Base-by-base conservation (phyloP, 2,329 filamentous ascomycete species). In the Diaporthe batatas region DNA sequence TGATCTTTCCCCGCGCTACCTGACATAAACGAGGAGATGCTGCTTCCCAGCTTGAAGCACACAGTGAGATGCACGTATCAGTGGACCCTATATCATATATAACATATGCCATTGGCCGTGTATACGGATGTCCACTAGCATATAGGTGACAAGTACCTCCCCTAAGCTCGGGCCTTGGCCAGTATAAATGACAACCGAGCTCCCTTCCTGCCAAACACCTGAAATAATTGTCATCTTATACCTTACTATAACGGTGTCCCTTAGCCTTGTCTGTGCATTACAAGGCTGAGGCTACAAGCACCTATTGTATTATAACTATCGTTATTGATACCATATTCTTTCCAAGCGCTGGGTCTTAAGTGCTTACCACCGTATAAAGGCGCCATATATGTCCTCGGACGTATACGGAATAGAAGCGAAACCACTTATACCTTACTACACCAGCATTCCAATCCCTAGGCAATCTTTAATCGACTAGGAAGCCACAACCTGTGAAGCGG, bases 401-500 rank as follows among this genome's bases (percentile, higher is more conserved):
- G n/a, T n/a, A n/a, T n/a, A n/a, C n/a, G n/a, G n/a, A n/a, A n/a
- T n/a, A n/a, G n/a, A n/a, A n/a, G n/a, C n/a, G n/a, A n/a, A n/a
- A n/a, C n/a, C n/a, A n/a, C 14, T 2, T 21, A 4, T 34, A 42
- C 14, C 12, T 6, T 18, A 18, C 16, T 42, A 1, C 18, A 14
- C 39, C 6, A 39, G 39, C 6, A 14, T 16, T 18, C 62, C 14
- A 1, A 53, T 4, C 25, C 62, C 14, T 21, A 39, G 32, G 25
- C 14, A 2, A 39, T 7, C 32, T 39, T 39, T 0, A 5, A 39
- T 8, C n/a, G 53, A n/a, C n/a, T n/a, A n/a, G n/a, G n/a, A 70
- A 62, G 55, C 47, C 44, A 70, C 34, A 25, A 62, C 34, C 11
- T 4, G n/a, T 8, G 57, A 44, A 29, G 55, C 18, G 23, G 68